A percentile compares a stretch with the other conserved stretches of the same genome.
Conservation (phyloP, 495 filamentous ascomycete species). For the Aspergillus funiculosus region DNA sequence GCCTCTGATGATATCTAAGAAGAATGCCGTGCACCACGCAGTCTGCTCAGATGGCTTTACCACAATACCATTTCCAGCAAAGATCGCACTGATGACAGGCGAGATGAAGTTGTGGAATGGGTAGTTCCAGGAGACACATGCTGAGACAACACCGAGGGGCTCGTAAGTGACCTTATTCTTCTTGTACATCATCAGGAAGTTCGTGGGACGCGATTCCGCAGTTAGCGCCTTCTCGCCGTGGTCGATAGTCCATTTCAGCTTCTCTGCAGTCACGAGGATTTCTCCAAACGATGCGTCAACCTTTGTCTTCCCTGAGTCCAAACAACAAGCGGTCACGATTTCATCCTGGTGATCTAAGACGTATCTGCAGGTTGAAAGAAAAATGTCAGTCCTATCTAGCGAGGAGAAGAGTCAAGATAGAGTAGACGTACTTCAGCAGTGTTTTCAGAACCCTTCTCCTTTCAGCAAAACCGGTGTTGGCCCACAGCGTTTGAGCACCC, state of each 20-base stretch:
- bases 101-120: slow-evolving; percentile 93
- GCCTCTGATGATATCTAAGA: slow-evolving; percentile 65
- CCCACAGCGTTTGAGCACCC: slow-evolving; percentile 75
- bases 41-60: slow-evolving; percentile 92
- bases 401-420: neutral
- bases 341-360: slow-evolving; percentile 85
- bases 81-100: slow-evolving; percentile 83
- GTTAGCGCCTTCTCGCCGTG: slow-evolving; percentile 81
- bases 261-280: slow-evolving; percentile 88
- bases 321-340: slow-evolving; percentile 78
- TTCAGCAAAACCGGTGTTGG: slow-evolving; percentile 68
- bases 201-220: slow-evolving; percentile 67
- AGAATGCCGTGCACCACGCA: slow-evolving; percentile 82
- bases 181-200: slow-evolving; percentile 94
- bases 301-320: slow-evolving; percentile 96
- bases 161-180: slow-evolving; percentile 86
- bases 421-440: slow-evolving; percentile 58
- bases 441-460: slow-evolving; percentile 75
- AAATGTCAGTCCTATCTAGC: neutral
- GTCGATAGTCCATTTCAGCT: slow-evolving; percentile 87
- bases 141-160: slow-evolving; percentile 85
- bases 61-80: slow-evolving; percentile 86
- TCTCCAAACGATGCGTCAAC: slow-evolving; percentile 91
- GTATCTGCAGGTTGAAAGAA: slow-evolving; percentile 40
- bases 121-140: slow-evolving; percentile 95